Evolutionary conservation across 441 rosid genomes (phyloP).

Genomic region (Jatropha podagrica): DNA sequence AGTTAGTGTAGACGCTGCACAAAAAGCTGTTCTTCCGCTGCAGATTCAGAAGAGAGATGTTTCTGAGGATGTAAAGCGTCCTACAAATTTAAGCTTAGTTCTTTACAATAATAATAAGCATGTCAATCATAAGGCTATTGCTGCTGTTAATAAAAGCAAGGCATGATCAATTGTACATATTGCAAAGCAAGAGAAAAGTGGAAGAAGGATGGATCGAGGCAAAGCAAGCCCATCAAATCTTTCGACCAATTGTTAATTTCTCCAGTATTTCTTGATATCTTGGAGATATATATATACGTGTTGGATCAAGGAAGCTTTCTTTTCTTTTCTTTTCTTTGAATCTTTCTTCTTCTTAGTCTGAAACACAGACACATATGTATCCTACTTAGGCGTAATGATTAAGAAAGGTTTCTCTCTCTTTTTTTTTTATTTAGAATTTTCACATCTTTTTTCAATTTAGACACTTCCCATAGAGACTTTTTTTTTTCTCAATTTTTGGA

Average conservation of each 20-base stretch:
- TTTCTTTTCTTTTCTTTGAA: too few relatives aligned
- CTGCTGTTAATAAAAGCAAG: not conserved
- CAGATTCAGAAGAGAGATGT: not conserved
- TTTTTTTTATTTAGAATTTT: too few relatives aligned
- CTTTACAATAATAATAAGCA: conserved; percentile 1
- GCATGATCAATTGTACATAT: not conserved
- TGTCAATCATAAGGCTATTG: not conserved
- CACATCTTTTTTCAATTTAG: too few relatives aligned
- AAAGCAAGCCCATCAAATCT: not conserved
- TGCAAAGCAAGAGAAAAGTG: not conserved
- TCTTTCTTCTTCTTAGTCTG: too few relatives aligned
- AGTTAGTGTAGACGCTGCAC: not conserved
- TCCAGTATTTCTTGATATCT: too few relatives aligned
- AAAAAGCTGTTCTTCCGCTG: not conserved
- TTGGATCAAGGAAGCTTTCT: too few relatives aligned
- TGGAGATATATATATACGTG: too few relatives aligned
- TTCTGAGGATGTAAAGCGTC: not conserved
- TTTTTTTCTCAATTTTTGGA: too few relatives aligned
- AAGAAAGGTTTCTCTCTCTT: too few relatives aligned
- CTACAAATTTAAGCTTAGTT: conserved; percentile 7
- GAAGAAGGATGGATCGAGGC: not conserved
- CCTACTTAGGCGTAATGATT: too few relatives aligned
- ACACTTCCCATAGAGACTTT: too few relatives aligned
- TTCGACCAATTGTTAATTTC: not conserved
- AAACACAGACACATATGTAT: too few relatives aligned